Conservation (phyloP, 331 rosid species). For the Pyracantha coccinea region DNA sequence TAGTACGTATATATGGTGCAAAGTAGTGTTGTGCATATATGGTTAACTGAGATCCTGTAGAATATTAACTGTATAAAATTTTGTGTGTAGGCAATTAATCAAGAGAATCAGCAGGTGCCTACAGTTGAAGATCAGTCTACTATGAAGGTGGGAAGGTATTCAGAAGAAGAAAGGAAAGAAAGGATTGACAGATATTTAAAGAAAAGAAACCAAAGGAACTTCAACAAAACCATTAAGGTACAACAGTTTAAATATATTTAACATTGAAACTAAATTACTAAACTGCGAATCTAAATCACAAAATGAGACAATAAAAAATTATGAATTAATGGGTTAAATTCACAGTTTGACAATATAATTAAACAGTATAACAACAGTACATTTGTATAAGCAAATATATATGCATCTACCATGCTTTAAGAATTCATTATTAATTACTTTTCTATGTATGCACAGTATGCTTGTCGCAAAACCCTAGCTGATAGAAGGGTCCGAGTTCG, state of each 20-base stretch:
- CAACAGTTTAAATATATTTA: not conserved
- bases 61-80: not conserved
- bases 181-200: constrained; percentile 79
- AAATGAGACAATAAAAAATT: not conserved
- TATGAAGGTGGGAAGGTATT: constrained; percentile 70
- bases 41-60: not conserved
- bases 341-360: not conserved
- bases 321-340: not conserved
- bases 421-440: not conserved
- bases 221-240: constrained; percentile 93
- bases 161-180: constrained; percentile 88
- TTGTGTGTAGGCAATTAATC: constrained; percentile 39
- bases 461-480: constrained; percentile 94
- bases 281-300: not conserved
- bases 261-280: not conserved
- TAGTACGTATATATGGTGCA: not conserved
- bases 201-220: constrained; percentile 94
- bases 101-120: constrained; percentile 59
- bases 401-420: no score
- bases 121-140: constrained; percentile 52
- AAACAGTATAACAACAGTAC: not conserved
- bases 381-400: no score
- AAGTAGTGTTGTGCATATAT: not conserved
- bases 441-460: constrained; percentile 42
- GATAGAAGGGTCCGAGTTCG: constrained; percentile 90